Base-by-base conservation (phyloP, 495 filamentous ascomycete species). In the Penicillium daleae region DNA sequence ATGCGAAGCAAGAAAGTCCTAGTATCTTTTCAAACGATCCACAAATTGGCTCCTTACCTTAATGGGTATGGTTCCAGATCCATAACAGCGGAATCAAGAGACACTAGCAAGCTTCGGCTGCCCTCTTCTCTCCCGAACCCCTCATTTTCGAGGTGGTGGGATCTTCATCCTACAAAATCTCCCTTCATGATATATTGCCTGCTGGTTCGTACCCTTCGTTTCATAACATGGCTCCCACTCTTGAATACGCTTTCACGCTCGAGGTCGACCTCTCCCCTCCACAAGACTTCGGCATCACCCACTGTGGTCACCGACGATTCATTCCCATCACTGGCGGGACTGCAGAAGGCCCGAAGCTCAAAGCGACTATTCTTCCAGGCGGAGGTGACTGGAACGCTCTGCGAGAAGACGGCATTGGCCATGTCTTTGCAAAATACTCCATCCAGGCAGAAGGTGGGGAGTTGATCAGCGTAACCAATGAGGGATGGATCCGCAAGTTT, bases 301-400 rank as follows among this genome's bases (percentile, higher is more conserved):
- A 24, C 6, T 44, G 27, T 26, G 60, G 60, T 8, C 32, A 33
- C 9, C 10, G 54, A 22, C 31, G 44, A 12, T 62, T 62, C n/a
- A 62, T 62, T 10, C 53, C 60, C 4, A 57, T 62, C n/a, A 62
- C 42, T 3, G 53, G 60, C 6, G 60, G 60, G 10, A 48, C 40
- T 22, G 60, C 33, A 13, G 40, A 62, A 4, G 60, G 60, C 8
- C 60, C 60, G 2, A 57, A 57, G 19, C 50, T 62, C 22, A 40
- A 49, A 9, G 53, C 60, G 2, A 57, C 52, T 10, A 62, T 62
- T 40, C 42, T 62, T 6, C 32, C 60, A 5, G 60, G 60, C 9
- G 60, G 60, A 0, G 60, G 60, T 13, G 53, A 62, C 24, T 62
- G 60, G 53, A 62, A 62, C 10, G 46, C 46, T n/a, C 53, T 57